Evolutionary conservation across 805 yeast genomes (phyloP).

Genomic region (Cyberlindnera mississippiensis): DNA sequence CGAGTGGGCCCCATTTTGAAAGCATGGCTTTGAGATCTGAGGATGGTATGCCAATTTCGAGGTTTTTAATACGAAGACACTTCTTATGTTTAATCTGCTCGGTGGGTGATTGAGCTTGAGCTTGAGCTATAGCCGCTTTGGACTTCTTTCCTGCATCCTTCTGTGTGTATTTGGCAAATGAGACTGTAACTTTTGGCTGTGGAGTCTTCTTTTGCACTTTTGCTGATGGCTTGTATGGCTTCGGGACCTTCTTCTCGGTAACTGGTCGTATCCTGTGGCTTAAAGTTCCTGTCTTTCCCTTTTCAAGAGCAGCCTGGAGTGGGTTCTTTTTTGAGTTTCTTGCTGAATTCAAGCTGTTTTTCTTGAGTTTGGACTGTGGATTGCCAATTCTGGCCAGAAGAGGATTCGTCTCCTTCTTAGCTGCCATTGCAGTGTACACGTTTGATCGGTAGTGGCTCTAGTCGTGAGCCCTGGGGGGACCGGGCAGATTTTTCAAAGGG

Average conservation of each 20-base stretch:
- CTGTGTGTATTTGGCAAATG: slow-evolving; percentile 10
- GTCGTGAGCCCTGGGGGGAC: no score
- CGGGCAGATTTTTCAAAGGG: no score
- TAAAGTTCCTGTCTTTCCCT: slow-evolving; percentile 7
- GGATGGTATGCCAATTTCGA: slow-evolving; percentile 29
- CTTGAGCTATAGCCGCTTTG: neutral
- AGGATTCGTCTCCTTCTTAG: slow-evolving; percentile 8
- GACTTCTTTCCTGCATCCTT: neutral
- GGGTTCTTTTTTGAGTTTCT: slow-evolving; percentile 6
- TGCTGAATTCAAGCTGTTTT: no score
- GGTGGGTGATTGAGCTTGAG: neutral
- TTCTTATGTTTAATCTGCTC: slow-evolving; percentile 13
- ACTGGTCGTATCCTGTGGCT: slow-evolving; percentile 11
- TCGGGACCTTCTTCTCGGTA: neutral
- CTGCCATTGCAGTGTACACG: slow-evolving; percentile 10
- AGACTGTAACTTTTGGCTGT: slow-evolving; percentile 6
- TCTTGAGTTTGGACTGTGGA: neutral
- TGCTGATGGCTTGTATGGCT: neutral
- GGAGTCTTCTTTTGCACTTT: neutral
- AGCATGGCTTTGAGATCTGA: slow-evolving; percentile 28
- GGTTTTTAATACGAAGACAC: slow-evolving; percentile 30
- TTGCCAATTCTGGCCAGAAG: slow-evolving; percentile 5
- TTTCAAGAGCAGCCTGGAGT: slow-evolving; percentile 7
- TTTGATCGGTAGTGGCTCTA: no score
- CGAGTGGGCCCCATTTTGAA: slow-evolving; percentile 23